phyloP scores from a whole-genome alignment of 805 yeast genomes.

The Pichia cephalocereana region DNA sequence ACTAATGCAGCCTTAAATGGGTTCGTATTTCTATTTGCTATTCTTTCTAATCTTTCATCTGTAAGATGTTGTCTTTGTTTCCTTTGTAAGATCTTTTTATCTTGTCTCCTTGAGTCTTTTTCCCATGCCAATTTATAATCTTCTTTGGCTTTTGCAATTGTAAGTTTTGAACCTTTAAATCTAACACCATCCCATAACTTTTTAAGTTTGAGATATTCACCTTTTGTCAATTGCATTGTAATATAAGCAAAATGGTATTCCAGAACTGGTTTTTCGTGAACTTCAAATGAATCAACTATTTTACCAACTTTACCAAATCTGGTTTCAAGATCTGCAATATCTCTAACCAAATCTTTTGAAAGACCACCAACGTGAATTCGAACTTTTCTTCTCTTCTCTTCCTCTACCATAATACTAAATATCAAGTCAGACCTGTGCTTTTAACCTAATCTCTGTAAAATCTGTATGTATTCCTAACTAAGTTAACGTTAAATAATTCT shows the following conservation, averaged over 20 bases:
- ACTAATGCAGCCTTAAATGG: conserved; percentile 21
- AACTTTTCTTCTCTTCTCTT: neutral
- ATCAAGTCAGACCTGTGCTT: too few relatives aligned
- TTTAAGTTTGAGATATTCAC: conserved; percentile 40
- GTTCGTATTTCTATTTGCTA: conserved; percentile 35
- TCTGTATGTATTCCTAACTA: too few relatives aligned
- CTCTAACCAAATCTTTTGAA: conserved; percentile 41
- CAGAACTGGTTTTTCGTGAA: conserved; percentile 44
- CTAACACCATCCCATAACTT: conserved; percentile 58
- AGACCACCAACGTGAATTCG: conserved; percentile 60
- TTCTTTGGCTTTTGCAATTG: conserved; percentile 54
- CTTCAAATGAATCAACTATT: conserved; percentile 36
- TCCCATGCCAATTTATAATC: conserved; percentile 39
- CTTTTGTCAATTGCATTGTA: conserved; percentile 43
- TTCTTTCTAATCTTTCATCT: conserved; percentile 28
- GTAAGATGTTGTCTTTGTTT: conserved; percentile 28
- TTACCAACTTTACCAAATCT: conserved; percentile 61
- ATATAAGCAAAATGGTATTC: conserved; percentile 59
- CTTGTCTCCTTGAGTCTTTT: conserved; percentile 35
- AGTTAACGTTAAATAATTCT: too few relatives aligned
- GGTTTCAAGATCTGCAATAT: conserved; percentile 35
- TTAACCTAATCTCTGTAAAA: too few relatives aligned
- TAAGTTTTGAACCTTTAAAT: conserved; percentile 64
- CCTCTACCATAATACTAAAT: neutral
- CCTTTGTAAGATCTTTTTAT: conserved; percentile 20